A percentile compares a stretch with the other conserved stretches of the same genome.
Conservation (phyloP, 2,329 filamentous ascomycete species). For the Aspergillus fumigatiaffinis region DNA sequence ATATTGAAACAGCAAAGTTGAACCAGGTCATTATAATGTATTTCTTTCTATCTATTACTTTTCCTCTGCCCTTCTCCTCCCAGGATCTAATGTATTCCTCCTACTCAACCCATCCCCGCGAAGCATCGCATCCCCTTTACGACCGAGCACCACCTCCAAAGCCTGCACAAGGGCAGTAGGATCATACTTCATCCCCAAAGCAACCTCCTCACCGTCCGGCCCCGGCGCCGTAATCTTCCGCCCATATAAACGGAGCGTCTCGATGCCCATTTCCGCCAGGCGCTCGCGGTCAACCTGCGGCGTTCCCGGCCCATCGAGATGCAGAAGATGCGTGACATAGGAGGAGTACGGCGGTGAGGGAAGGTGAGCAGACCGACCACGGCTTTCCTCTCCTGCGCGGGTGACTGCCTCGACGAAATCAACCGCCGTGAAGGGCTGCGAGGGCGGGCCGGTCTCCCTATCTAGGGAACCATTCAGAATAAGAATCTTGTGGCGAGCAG, state of each 20-base stretch:
- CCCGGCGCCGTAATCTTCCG: slow-evolving; percentile 44
- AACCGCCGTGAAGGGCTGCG: slow-evolving; percentile 62
- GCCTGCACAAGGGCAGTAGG: slow-evolving; percentile 68
- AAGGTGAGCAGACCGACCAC: slow-evolving; percentile 37
- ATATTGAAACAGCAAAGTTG: not conserved
- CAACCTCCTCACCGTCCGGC: slow-evolving; percentile 45
- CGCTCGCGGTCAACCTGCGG: slow-evolving; percentile 66
- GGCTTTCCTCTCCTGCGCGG: slow-evolving; percentile 67
- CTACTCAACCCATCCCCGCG: slow-evolving; percentile 45
- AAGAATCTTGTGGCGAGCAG: slow-evolving; percentile 66
- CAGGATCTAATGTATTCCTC: slow-evolving; percentile 54
- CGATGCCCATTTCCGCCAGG: slow-evolving; percentile 66
- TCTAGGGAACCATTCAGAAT: slow-evolving; percentile 82
- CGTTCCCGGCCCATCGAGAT: slow-evolving; percentile 67
- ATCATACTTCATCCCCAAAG: slow-evolving; percentile 66
- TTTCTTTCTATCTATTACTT: not conserved
- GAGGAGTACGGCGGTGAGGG: slow-evolving; percentile 50
- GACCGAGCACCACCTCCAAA: slow-evolving; percentile 72
- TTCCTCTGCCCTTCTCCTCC: slow-evolving; percentile 18
- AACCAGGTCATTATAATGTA: not conserved
- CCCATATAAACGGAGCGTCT: slow-evolving; percentile 73
- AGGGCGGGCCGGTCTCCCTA: slow-evolving; percentile 74
- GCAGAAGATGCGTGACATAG: slow-evolving; percentile 81
- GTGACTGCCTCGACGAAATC: slow-evolving; percentile 82
- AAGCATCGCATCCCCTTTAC: slow-evolving; percentile 51